Evolutionary conservation across 1,284 basidiomycete species (phyloP), one percentile per base, ranked within the genome.

Genomic region (Austroboletus niveus): DNA sequence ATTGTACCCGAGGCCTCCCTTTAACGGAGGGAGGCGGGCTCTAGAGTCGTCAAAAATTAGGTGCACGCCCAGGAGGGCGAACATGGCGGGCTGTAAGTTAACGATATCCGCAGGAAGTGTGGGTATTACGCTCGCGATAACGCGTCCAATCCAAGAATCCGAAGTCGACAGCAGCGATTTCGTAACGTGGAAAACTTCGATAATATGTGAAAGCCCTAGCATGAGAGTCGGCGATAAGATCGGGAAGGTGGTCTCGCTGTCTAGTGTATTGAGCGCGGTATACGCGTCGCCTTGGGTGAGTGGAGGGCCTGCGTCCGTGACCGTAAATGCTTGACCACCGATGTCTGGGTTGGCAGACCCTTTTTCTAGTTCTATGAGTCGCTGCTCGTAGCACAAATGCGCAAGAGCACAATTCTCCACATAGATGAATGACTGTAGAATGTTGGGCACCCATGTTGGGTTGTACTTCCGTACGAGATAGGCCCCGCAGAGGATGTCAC

Each of bases 341-440:
- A 89, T 78, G 62, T 89, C 85, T 1, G 82, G 80, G 55, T 79
- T 74, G 44, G 62, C 57, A 39, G 66, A 61, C 10, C 75, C 75
- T n/a, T 49, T 54, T 50, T 70, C 68, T 14, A 78, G 66, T 45
- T 76, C 75, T 47, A 78, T 64, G 29, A 89, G 78, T n/a, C 84
- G 79, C 50, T 74, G 75, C 64, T 89, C 87, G 65, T 88, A 89
- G 57, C 77, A 77, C 14, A 89, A 71, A 61, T 90, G 87, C 0
- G 85, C 82, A 2, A 82, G 70, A 1, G 82, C 80, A 57, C 79
- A 83, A 60, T 89, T 89, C 68, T 89, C 88, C 54, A 89, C 86
- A 59, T 87, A 87, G 57, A 74, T 69, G 63, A 83, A 85, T 10
- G 82, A 84, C 57, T 85, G 80, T 31, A 88, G 57, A 52, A 79